Base-by-base conservation (phyloP, 768 basidiomycete species). In the Saitozyma podzolica region DNA sequence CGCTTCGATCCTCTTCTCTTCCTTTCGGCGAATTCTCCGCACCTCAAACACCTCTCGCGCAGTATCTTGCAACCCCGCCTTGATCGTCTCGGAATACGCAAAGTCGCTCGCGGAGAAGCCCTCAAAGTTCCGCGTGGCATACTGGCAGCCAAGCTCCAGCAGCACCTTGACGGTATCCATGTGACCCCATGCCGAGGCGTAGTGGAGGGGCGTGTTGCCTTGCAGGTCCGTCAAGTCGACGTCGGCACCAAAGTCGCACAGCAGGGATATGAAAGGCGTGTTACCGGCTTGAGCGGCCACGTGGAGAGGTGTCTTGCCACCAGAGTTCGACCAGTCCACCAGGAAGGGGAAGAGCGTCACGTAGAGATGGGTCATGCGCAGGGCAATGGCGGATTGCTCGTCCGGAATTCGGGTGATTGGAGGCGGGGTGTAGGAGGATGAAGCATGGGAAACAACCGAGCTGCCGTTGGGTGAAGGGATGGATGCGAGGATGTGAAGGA, bases 61-160 rank as follows among this genome's bases (percentile, higher is more conserved):
- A 2, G 29, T 29, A 29, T 29, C 29, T 29, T 29, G 29, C 29
- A 29, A 29, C 29, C 29, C 29, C 29, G 29, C 29, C 29, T 47
- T 11, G 45, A 47, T 67, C 3, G 39, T 54, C 39, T 65, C 58
- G 37, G 89, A 90, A 77, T 91, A 96, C 14, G 93, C 91, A 78
- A 94, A 96, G 80, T 97, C 94, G 0, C 88, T 87, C 9, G 94
- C 88, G 9, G 90, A 91, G 77, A 92, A 96, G 0, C 92, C 92
- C 64, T 91, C 87, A 63, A 92, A 92, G 76, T 97, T 97, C 66
- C 88, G 85, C 19, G 87, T 88, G 37, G 85, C 82, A 76, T 86
- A 91, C 72, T 88, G 88, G 72, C 91, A 94, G 0, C 94, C 92
- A 63, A 90, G 84, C 77, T 93, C 91, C 62, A 97, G 90, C 52